Base-by-base conservation (phyloP, 257 asterid species). In the Solanum rostratum region DNA sequence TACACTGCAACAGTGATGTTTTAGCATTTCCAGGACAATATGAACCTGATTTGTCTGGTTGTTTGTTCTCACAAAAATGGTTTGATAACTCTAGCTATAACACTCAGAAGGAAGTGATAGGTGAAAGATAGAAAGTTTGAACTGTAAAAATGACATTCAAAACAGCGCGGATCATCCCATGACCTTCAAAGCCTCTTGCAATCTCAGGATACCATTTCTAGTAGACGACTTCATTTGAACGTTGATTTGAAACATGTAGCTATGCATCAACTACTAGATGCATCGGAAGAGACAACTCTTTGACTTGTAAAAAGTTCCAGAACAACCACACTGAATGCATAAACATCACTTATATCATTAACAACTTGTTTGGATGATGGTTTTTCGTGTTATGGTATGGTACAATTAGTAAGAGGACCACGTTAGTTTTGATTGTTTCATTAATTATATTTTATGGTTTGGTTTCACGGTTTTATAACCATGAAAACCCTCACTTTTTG, bases 291-390 rank as follows among this genome's bases (percentile, higher is more conserved):
- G 49, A 88, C 41, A 3, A 85, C 89, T 76, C 84, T 85, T 53
- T 84, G 87, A n/a, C 90, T 91, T 2, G 90, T 88, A 4, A 87
- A 41, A 15, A 90, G 69, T 37, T 88, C 92, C 0, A 87, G 89
- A 20, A 90, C 87, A 65, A 90, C 88, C 0, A 90, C 90, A 6
- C 89, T 88, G 13, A 87, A 88, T 13, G 43, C 85, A 54, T 88
- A 88, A 52, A 90, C 88, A 41, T 90, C 92, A 5, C 89, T 87
- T 83, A 71, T 88, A 78, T 90, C 88, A n/a, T 84, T 87, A 0
- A 33, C 39, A 33, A 33, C 39, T 33, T 33, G 39, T 33, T 33
- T 33, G 39, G 39, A 33, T 33, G 39, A 33, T 33, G 39, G 39
- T 33, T 33, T 33, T 33, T 33, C 37, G 37, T 33, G 39, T 4